A percentile compares a stretch with the other conserved stretches of the same genome.
phyloP scores from a whole-genome alignment of 2,329 filamentous ascomycete species.

The Xylaria sp. region DNA sequence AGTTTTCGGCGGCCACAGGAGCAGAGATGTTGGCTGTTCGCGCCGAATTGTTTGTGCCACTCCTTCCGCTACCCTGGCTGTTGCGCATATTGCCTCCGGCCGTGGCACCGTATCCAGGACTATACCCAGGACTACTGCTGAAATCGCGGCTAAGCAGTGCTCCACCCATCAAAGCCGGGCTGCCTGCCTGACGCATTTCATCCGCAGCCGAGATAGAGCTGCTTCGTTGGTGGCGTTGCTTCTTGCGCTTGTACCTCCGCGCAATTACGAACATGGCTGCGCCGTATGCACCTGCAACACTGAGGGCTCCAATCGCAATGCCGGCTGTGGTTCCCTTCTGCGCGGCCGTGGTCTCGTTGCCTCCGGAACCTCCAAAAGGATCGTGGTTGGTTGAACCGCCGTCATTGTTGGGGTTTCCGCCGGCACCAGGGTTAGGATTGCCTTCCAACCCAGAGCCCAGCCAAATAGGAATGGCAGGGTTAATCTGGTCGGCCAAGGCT shows the following conservation, averaged over 20 bases:
- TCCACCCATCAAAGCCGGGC: conserved; percentile 72
- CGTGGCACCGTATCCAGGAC: conserved; percentile 54
- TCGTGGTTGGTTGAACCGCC: conserved; percentile 45
- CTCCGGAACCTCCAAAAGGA: conserved; percentile 48
- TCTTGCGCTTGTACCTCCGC: conserved; percentile 86
- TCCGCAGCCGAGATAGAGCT: conserved; percentile 70
- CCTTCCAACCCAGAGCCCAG: conserved; percentile 51
- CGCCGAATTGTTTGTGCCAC: conserved; percentile 58
- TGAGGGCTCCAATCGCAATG: conserved; percentile 78
- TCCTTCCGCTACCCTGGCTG: conserved; percentile 70
- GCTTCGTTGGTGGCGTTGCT: conserved; percentile 74
- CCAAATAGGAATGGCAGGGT: conserved; percentile 76
- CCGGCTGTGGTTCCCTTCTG: conserved; percentile 67
- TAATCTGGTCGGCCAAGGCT: conserved; percentile 80
- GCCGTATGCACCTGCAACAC: conserved; percentile 84
- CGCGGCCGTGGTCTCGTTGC: conserved; percentile 57
- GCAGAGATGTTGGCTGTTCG: conserved; percentile 77
- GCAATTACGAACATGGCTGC: conserved; percentile 94
- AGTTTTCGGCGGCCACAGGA: conserved; percentile 92
- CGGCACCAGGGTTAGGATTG: conserved; percentile 46
- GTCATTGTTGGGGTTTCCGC: conserved; percentile 46
- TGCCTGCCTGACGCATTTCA: conserved; percentile 61
- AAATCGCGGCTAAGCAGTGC: conserved; percentile 64
- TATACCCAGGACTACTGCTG: conserved; percentile 40
- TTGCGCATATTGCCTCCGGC: conserved; percentile 50